phyloP scores from a whole-genome alignment of 164 flowering plant genomes.

The Magnolia changhungtana region DNA sequence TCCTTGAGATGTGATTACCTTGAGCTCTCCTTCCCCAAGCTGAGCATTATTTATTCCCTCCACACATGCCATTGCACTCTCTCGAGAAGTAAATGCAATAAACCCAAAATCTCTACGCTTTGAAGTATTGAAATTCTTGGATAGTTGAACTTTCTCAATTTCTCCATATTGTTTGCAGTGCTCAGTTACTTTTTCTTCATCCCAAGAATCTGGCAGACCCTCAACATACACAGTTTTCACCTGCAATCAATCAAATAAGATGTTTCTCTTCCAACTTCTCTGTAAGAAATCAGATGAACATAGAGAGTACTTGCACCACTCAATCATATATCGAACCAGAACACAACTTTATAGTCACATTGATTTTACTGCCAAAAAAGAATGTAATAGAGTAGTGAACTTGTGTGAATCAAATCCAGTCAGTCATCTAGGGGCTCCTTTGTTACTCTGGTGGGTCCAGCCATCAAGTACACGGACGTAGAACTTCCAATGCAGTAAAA shows the following conservation, averaged over 20 bases:
- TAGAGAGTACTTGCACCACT: neutral
- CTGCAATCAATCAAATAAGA: conserved; percentile 16
- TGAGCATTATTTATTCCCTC: conserved; percentile 33
- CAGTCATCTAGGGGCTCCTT: neutral
- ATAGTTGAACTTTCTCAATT: conserved; percentile 36
- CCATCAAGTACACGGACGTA: neutral
- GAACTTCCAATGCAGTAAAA: neutral
- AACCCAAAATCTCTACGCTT: conserved; percentile 43
- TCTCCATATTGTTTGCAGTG: conserved; percentile 37
- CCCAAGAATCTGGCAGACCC: conserved; percentile 39
- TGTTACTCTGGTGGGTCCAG: neutral
- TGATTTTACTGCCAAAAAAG: neutral
- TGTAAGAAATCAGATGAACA: neutral
- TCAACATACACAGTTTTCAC: conserved; percentile 40
- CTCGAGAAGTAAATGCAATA: conserved; percentile 33
- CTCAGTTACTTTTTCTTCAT: conserved; percentile 34
- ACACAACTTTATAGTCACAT: neutral
- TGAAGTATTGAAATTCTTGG: conserved; percentile 19
- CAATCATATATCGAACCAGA: neutral
- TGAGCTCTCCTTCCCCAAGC: conserved; percentile 31
- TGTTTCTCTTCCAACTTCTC: neutral
- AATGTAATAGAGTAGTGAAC: neutral
- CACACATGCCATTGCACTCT: conserved; percentile 43
- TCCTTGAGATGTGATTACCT: conserved; percentile 18
- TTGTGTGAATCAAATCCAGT: neutral